Conservation (phyloP, 352 stramenopile species). For the Phytophthora quininea region DNA sequence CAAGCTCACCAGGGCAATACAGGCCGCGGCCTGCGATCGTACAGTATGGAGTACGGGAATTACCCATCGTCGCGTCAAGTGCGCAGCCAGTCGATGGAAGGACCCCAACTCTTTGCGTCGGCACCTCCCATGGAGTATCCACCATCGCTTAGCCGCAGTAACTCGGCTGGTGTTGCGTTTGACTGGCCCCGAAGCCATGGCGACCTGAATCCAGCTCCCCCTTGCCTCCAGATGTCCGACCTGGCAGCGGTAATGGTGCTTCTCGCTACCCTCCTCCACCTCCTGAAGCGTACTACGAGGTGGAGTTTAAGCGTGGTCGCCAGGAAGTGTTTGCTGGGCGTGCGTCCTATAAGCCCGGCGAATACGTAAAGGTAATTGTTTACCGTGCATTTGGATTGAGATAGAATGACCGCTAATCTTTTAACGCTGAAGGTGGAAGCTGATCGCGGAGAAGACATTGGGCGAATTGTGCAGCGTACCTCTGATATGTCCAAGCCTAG, state of each 20-base stretch:
- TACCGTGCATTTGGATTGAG: no score
- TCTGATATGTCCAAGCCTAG: conserved; percentile 84
- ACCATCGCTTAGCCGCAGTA: conserved; percentile 58
- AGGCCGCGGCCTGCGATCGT: conserved; percentile 68
- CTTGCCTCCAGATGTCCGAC: conserved; percentile 62
- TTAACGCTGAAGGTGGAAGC: conserved; percentile 92
- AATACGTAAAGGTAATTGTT: conserved; percentile 90
- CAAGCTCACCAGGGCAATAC: conserved; percentile 46
- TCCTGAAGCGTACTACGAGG: conserved; percentile 90
- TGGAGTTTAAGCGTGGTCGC: conserved; percentile 96
- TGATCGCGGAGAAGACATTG: conserved; percentile 97
- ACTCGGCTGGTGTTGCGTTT: conserved; percentile 64
- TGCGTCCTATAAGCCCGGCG: conserved; percentile 88
- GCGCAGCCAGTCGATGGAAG: conserved; percentile 81
- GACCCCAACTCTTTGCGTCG: conserved; percentile 59
- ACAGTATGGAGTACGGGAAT: conserved; percentile 74
- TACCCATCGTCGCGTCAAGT: conserved; percentile 61
- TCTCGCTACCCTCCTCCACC: conserved; percentile 60
- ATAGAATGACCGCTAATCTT: no score
- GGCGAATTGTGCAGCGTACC: conserved; percentile 90
- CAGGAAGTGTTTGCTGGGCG: conserved; percentile 91
- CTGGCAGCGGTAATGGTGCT: conserved; percentile 19
- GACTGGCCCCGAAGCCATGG: conserved; percentile 63
- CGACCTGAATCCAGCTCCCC: conserved; percentile 55
- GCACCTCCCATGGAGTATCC: conserved; percentile 56